These are phyloP conservation scores for Plasmopara viticola DNA, from an alignment of 352 stramenopile genomes.

Conservation along the genomic window DNA sequence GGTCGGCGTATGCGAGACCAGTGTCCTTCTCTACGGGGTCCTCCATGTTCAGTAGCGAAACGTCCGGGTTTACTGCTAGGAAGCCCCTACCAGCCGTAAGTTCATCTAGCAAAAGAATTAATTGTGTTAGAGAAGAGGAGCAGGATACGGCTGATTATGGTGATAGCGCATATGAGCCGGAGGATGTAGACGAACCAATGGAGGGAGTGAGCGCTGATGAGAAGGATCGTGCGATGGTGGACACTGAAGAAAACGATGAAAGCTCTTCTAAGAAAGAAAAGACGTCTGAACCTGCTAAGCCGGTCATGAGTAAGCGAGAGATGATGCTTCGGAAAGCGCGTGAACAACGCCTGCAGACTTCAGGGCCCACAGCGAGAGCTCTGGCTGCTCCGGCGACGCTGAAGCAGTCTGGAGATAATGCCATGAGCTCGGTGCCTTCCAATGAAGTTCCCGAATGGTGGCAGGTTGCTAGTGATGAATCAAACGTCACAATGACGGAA, in stretches of 20 bases:
- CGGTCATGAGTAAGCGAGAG: conserved; percentile 64
- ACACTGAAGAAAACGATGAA: background rate
- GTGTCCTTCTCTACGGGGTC: conserved; percentile 55
- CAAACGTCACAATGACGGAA: conserved; percentile 16
- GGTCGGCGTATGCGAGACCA: conserved; percentile 39
- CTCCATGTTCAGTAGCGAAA: conserved; percentile 13
- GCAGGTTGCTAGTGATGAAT: conserved; percentile 35
- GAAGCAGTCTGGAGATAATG: conserved; percentile 13
- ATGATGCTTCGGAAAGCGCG: conserved; percentile 65
- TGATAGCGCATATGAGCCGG: conserved; percentile 29
- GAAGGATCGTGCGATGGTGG: conserved; percentile 3
- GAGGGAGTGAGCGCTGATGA: conserved; percentile 26
- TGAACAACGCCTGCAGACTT: conserved; percentile 50
- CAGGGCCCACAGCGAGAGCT: conserved; percentile 48
- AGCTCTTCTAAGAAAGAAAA: conserved; percentile 5
- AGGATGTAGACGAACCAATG: conserved; percentile 24
- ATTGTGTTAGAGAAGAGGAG: conserved; percentile 5
- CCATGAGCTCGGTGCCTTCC: conserved; percentile 53
- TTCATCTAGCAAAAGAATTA: conserved; percentile 5
- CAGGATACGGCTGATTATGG: conserved; percentile 26
- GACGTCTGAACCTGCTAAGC: conserved; percentile 2
- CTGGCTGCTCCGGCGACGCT: conserved; percentile 37
- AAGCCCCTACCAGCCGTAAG: conserved; percentile 11
- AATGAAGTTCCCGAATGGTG: conserved; percentile 87
- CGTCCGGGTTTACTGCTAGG: conserved; percentile 16